Base-by-base conservation (phyloP, 2,329 filamentous ascomycete species). In the Colletotrichum magnum region DNA sequence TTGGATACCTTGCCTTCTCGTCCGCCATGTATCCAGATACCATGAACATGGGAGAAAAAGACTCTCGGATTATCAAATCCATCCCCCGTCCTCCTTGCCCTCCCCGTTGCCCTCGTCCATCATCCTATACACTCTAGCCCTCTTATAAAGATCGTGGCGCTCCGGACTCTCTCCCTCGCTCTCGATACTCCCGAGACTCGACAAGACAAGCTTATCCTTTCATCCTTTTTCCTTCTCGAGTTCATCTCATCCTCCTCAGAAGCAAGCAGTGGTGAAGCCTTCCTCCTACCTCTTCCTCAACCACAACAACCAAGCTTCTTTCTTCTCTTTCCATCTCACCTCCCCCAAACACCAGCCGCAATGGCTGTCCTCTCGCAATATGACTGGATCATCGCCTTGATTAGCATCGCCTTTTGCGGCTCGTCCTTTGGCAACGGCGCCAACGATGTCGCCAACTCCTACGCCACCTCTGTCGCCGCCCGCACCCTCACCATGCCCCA, bases 391-490 rank as follows among this genome's bases (percentile, higher is more conserved):
- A 68, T 71, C 26, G 69, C 69, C 24, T 7, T 69, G 21, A 71
- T 68, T 43, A 71, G 56, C 48, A 58, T 71, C 45, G 69, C 69
- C 41, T 69, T 71, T 52, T 71, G 69, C 57, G 69, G 69, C 39
- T 62, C 57, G 41, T 64, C 66, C 6, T 63, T 71, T 43, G 69
- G 69, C 2, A 71, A 71, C 41, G 69, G 69, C 4, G 69, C 69
- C 39, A 71, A 71, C 66, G 69, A 71, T 66, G 69, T 71, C 47
- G 60, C 66, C 39, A 88, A 87, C 75, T 81, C 85, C 0, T 88
- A 86, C 77, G 86, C 86, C 36, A 86, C 84, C 21, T 84, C 81
- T 3, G 84, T 88, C 41, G 85, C 85, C 15, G 85, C 86, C 4
- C 78, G 81, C 28, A 86, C 85, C 45, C 79, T 88, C 73, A 84